Conservation (phyloP, 73 alveolate species). For the Paramecium primaurelia region DNA sequence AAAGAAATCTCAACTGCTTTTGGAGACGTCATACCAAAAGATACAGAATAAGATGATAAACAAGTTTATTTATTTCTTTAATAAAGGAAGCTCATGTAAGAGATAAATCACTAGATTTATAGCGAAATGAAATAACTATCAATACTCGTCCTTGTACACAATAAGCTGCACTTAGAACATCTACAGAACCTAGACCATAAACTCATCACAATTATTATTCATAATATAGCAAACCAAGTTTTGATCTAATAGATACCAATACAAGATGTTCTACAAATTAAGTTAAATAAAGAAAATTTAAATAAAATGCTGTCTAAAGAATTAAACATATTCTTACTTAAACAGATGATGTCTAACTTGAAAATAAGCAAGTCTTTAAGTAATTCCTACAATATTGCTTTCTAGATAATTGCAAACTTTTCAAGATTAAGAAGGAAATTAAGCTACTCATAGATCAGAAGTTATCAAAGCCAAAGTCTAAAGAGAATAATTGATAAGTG, state of each 20-base stretch:
- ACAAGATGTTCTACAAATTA: background rate
- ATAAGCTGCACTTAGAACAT: background rate
- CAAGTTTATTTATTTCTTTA: background rate
- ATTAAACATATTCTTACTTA: background rate
- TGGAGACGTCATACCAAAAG: background rate
- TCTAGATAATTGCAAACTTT: background rate
- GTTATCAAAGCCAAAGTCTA: background rate
- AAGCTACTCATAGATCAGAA: background rate
- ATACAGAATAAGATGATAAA: background rate
- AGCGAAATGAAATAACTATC: background rate
- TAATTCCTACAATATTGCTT: background rate
- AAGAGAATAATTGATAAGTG: background rate
- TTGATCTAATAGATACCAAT: background rate
- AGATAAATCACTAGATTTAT: background rate
- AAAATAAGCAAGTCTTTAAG: background rate
- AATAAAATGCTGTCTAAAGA: background rate
- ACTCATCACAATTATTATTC: background rate
- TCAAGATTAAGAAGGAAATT: background rate
- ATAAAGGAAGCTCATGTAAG: background rate
- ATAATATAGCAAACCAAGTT: background rate
- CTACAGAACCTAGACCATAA: background rate
- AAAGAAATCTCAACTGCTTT: background rate
- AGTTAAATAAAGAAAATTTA: background rate
- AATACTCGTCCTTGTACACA: conserved; percentile 6
- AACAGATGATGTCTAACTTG: background rate